A percentile compares a stretch with the other conserved stretches of the same genome.
phyloP scores from a whole-genome alignment of 192 early-diverging fungal species.

The Coemansia sp. region DNA sequence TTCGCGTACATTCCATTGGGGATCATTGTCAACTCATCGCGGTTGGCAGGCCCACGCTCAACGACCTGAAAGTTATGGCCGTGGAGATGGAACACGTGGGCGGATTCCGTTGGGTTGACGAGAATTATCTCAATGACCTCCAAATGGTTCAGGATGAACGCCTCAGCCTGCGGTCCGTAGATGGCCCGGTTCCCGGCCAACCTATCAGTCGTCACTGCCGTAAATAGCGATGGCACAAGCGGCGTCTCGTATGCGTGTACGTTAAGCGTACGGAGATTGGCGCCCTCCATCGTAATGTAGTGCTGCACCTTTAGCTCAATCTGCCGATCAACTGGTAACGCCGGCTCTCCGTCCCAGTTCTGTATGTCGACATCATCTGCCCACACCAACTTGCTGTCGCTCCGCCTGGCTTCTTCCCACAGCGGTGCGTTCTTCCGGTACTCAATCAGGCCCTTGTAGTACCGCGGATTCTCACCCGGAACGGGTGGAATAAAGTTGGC shows the following conservation, averaged over 20 bases:
- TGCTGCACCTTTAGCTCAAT: background rate
- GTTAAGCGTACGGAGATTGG: no score
- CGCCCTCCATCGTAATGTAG: background rate
- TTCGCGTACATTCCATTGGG: no score
- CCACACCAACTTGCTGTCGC: background rate
- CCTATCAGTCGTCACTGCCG: background rate
- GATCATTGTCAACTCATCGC: background rate
- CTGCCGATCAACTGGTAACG: background rate
- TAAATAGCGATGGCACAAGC: background rate
- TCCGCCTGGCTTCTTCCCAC: background rate
- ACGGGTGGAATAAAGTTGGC: background rate
- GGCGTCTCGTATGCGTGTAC: background rate
- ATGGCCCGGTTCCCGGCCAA: background rate
- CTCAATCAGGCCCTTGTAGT: background rate
- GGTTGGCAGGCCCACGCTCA: conserved; percentile 16
- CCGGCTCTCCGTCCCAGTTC: background rate
- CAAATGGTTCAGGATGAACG: background rate
- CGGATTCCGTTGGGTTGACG: background rate
- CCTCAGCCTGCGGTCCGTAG: background rate
- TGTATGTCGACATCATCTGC: background rate
- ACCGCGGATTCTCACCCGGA: background rate
- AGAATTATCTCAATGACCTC: background rate
- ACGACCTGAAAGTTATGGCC: conserved; percentile 16
- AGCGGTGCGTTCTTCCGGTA: background rate
- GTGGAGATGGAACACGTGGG: conserved; percentile 9